A percentile compares a stretch with the other conserved stretches of the same genome.
phyloP scores from a whole-genome alignment of 805 yeast species.

The Scheffersomyces stipitis region DNA sequence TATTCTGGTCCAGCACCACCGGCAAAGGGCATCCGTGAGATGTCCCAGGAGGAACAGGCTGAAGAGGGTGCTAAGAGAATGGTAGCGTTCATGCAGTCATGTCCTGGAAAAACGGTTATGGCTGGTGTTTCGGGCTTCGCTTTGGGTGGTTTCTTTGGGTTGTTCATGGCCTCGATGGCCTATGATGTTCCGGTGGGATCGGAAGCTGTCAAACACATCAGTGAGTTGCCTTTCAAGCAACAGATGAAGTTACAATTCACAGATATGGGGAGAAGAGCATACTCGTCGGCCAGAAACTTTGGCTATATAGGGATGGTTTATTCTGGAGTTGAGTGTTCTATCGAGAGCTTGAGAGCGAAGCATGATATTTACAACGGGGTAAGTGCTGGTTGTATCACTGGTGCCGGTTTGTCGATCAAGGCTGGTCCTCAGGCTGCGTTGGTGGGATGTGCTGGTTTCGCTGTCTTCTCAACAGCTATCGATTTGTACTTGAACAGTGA shows the following conservation, averaged over 20 bases:
- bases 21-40: constrained; percentile 56
- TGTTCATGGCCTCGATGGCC: constrained; percentile 89
- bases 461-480: constrained; percentile 88
- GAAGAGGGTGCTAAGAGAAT: constrained; percentile 83
- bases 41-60: constrained; percentile 92
- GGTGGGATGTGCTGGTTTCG: constrained; percentile 96
- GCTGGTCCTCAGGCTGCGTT: constrained; percentile 92
- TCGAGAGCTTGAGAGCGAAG: constrained; percentile 84
- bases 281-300: constrained; percentile 86
- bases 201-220: constrained; percentile 53
- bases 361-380: constrained; percentile 91
- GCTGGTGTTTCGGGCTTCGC: constrained; percentile 94
- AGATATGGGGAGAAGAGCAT: constrained; percentile 91
- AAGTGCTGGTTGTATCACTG: constrained; percentile 93
- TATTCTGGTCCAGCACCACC: constrained; percentile 35
- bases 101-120: constrained; percentile 91
- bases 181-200: constrained; percentile 79
- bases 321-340: constrained; percentile 88
- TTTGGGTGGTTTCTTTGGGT: constrained; percentile 92
- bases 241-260: constrained; percentile 88
- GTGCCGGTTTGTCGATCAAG: constrained; percentile 90
- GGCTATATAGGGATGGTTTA: constrained; percentile 91
- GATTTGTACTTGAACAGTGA: constrained; percentile 87
- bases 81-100: constrained; percentile 82
- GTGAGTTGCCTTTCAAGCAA: constrained; percentile 86